These are phyloP conservation scores for Phlebiopsis flavidoalba DNA, from an alignment of 768 basidiomycete species.

Conservation along the genomic window DNA sequence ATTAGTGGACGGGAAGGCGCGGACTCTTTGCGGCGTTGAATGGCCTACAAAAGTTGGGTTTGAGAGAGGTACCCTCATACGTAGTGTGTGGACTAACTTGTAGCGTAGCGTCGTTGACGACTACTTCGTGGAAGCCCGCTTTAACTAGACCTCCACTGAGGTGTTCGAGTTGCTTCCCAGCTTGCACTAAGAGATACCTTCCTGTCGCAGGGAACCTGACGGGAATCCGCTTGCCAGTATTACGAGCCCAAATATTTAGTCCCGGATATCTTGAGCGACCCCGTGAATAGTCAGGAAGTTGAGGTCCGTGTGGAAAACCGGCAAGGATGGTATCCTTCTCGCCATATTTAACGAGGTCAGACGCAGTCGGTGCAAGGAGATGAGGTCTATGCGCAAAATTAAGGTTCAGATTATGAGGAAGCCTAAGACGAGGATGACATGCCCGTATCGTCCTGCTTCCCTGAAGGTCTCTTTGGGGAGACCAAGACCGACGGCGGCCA, in stretches of 20 bases:
- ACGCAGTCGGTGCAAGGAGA: slow-evolving; percentile 89
- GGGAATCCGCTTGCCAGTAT: slow-evolving; percentile 84
- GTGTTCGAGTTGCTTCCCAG: slow-evolving; percentile 93
- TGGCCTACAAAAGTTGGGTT: slow-evolving; percentile 37
- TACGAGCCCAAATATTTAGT: slow-evolving; percentile 92
- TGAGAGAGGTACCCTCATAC: background rate
- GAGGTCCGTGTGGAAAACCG: slow-evolving; percentile 86
- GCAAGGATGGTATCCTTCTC: slow-evolving; percentile 80
- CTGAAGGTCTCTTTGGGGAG: slow-evolving; percentile 65
- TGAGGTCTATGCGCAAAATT: slow-evolving; percentile 52
- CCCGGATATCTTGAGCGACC: slow-evolving; percentile 85
- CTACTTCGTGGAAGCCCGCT: slow-evolving; percentile 94
- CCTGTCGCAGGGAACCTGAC: slow-evolving; percentile 82
- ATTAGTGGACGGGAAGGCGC: slow-evolving; percentile 79
- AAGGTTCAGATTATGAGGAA: background rate
- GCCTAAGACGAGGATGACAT: slow-evolving; percentile 19
- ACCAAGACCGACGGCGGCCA: slow-evolving; percentile 82
- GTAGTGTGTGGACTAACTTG: slow-evolving; percentile 37
- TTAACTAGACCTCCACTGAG: slow-evolving; percentile 79
- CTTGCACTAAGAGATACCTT: slow-evolving; percentile 85
- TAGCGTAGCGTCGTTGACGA: slow-evolving; percentile 78
- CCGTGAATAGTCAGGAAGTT: slow-evolving; percentile 92
- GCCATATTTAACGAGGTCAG: slow-evolving; percentile 79
- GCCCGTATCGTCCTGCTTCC: slow-evolving; percentile 84
- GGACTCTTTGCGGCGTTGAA: slow-evolving; percentile 52